phyloP scores from a whole-genome alignment of 208 protist genomes.

The Acanthamoeba lenticulata region DNA sequence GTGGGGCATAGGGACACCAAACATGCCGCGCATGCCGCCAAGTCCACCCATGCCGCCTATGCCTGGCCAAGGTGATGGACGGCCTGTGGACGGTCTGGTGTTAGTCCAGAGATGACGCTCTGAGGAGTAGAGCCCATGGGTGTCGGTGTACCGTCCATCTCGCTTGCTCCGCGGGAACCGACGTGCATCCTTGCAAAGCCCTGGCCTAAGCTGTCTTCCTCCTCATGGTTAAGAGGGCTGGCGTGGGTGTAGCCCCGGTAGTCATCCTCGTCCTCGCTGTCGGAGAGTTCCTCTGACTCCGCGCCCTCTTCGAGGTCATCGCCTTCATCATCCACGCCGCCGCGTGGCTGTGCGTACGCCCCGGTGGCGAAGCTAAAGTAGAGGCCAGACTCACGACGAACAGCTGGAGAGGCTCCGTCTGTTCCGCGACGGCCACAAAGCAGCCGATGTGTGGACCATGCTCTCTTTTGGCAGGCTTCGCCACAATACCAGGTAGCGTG shows the following conservation, averaged over 20 bases:
- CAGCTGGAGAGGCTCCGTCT: not conserved
- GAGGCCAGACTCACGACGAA: not conserved
- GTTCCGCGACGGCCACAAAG: no score
- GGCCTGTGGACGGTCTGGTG: not conserved
- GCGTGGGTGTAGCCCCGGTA: not conserved
- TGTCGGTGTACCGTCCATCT: not conserved
- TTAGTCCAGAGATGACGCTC: not conserved
- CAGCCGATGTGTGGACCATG: not conserved
- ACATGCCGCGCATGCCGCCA: not conserved
- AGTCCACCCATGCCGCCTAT: not conserved
- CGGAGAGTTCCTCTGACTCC: not conserved
- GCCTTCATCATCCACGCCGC: not conserved
- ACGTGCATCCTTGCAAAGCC: no score
- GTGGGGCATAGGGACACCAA: not conserved
- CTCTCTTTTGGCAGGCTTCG: not conserved
- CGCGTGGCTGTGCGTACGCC: not conserved
- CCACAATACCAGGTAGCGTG: not conserved
- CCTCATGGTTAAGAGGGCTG: not conserved
- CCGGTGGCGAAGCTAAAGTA: not conserved
- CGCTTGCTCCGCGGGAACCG: no score
- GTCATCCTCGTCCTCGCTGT: not conserved
- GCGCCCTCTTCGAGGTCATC: not conserved
- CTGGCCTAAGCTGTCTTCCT: not conserved
- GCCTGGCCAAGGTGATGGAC: no score
- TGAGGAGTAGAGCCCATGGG: not conserved